Evolutionary conservation across 2,329 filamentous ascomycete genomes (phyloP).

Genomic region (Talaromyces albobiverticillius): DNA sequence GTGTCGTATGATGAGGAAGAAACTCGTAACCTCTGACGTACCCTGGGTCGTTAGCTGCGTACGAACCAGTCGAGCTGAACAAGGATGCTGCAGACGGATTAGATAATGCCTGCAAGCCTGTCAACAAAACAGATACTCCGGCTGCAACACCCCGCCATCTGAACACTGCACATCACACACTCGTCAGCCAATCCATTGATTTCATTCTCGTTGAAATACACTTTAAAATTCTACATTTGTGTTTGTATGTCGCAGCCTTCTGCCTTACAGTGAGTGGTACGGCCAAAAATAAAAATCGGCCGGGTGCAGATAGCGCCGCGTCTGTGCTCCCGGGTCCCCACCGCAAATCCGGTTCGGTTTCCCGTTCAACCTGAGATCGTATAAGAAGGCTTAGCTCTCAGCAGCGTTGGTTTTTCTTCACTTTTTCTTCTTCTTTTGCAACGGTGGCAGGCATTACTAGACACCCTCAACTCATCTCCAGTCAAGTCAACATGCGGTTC

Average conservation of each 20-base stretch:
- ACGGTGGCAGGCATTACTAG: background rate
- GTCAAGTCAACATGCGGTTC: conserved; percentile 7
- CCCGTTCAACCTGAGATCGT: background rate
- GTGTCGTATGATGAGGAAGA: too few relatives aligned
- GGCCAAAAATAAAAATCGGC: background rate
- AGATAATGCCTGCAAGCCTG: too few relatives aligned
- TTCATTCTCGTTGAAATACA: too few relatives aligned
- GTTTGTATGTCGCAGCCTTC: background rate
- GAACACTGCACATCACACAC: too few relatives aligned
- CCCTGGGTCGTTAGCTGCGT: background rate
- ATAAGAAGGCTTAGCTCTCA: background rate
- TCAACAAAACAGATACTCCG: too few relatives aligned
- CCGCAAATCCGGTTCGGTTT: conserved; percentile 9
- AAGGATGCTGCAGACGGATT: too few relatives aligned
- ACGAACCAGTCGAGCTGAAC: background rate
- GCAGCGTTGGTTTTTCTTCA: background rate
- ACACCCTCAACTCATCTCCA: background rate
- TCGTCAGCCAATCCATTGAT: too few relatives aligned
- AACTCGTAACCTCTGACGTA: background rate
- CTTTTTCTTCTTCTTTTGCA: background rate
- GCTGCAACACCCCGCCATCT: too few relatives aligned
- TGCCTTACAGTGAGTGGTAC: too few relatives aligned
- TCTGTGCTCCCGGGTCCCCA: conserved; percentile 4
- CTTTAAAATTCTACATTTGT: too few relatives aligned
- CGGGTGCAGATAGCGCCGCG: background rate